These are phyloP conservation scores for Solanum virginianum DNA, from an alignment of 257 asterid genomes.

Conservation along the genomic window DNA sequence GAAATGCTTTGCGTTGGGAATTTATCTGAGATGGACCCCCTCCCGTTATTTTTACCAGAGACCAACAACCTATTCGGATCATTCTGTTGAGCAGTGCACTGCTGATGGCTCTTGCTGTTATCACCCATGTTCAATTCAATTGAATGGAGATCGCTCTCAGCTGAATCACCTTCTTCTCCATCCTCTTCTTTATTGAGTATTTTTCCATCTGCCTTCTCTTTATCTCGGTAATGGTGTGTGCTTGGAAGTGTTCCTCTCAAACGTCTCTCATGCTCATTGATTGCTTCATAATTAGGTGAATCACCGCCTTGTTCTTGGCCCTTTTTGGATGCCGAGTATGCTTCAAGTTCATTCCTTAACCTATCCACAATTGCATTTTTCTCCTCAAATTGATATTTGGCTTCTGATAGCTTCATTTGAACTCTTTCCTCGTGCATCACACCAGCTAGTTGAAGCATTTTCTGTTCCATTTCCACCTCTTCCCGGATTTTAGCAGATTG, in stretches of 20 bases:
- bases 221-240: constrained; percentile 15
- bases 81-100: constrained; percentile 27
- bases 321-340: constrained; percentile 43
- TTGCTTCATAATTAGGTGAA: constrained; percentile 54
- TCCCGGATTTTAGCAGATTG: constrained; percentile 39
- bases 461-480: constrained; percentile 83
- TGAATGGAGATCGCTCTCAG: constrained; percentile 50
- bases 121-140: constrained; percentile 45
- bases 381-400: constrained; percentile 86
- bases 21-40: constrained; percentile 28
- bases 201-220: constrained; percentile 9
- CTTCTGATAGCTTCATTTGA: constrained; percentile 92
- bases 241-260: constrained; percentile 62
- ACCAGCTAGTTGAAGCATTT: constrained; percentile 88
- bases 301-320: constrained; percentile 26
- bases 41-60: constrained; percentile 24
- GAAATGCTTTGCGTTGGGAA: constrained; percentile 20
- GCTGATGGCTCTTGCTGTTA: constrained; percentile 32
- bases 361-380: constrained; percentile 49
- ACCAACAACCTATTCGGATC: constrained; percentile 20
- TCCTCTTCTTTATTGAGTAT: constrained; percentile 6
- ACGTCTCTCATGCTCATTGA: constrained; percentile 61
- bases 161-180: constrained; percentile 16
- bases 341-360: constrained; percentile 59
- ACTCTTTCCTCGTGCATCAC: constrained; percentile 79